Conservation (phyloP, 1,284 basidiomycete genomes). For the Volvariella surrecta region DNA sequence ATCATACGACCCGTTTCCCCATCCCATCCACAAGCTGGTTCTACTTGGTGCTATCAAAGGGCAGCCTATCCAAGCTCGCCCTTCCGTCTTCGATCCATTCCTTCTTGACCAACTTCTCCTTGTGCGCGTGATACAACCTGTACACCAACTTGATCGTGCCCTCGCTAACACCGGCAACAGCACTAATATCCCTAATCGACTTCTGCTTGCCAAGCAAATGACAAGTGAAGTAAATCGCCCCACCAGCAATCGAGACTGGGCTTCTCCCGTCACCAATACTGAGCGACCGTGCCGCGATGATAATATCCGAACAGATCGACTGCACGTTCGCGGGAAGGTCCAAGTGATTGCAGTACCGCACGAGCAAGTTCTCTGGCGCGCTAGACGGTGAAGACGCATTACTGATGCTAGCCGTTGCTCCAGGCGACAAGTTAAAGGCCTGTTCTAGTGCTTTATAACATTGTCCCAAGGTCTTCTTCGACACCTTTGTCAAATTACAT, state of each 20-base stretch:
- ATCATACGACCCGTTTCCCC: no score
- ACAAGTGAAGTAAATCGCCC: slow-evolving; percentile 92
- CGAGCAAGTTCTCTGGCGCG: slow-evolving; percentile 80
- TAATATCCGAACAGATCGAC: slow-evolving; percentile 81
- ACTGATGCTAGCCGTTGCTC: slow-evolving; percentile 40
- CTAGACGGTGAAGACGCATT: slow-evolving; percentile 37
- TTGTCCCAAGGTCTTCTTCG: slow-evolving; percentile 92
- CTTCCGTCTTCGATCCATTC: slow-evolving; percentile 77
- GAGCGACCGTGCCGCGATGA: slow-evolving; percentile 71
- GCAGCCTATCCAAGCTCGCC: slow-evolving; percentile 45
- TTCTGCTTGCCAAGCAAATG: slow-evolving; percentile 71
- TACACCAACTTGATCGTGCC: slow-evolving; percentile 92
- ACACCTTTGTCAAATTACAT: slow-evolving; percentile 86
- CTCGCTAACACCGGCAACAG: slow-evolving; percentile 97
- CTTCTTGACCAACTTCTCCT: slow-evolving; percentile 69
- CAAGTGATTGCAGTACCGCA: slow-evolving; percentile 93
- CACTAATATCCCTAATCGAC: slow-evolving; percentile 79
- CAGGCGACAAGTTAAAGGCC: slow-evolving; percentile 83
- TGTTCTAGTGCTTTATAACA: slow-evolving; percentile 92
- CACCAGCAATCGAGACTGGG: slow-evolving; percentile 93
- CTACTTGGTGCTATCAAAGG: slow-evolving; percentile 28
- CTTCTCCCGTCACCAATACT: slow-evolving; percentile 90
- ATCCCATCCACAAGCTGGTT: slow-evolving; percentile 1
- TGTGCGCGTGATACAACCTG: slow-evolving; percentile 58
- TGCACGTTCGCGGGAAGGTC: slow-evolving; percentile 81